These are phyloP conservation scores for Lobosporangium transversale DNA, from an alignment of 192 early-diverging fungal genomes.

Conservation along the genomic window DNA sequence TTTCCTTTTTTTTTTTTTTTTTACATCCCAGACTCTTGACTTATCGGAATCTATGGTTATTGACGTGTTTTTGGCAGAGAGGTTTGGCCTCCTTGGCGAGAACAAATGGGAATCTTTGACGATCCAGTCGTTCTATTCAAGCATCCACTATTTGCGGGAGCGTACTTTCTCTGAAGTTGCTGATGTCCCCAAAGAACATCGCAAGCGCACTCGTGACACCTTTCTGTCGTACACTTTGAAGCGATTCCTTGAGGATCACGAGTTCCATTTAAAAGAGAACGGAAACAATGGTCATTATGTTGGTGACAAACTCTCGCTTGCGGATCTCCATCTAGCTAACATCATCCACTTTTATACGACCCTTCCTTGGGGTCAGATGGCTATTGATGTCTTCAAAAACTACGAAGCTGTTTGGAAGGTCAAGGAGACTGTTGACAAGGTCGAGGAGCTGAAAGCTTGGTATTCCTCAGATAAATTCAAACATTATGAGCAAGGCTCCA, in stretches of 20 bases:
- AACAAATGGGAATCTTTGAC: constrained; percentile 25
- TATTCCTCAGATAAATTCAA: constrained; percentile 10
- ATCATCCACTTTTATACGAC: constrained; percentile 18
- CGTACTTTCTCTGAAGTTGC: background rate
- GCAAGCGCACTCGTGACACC: background rate
- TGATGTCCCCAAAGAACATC: background rate
- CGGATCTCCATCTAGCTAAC: constrained; percentile 32
- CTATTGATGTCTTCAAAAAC: constrained; percentile 8
- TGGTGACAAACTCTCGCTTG: constrained; percentile 33
- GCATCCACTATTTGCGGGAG: constrained; percentile 30
- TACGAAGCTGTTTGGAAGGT: constrained; percentile 27
- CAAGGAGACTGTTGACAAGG: constrained; percentile 28
- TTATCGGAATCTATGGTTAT: constrained; percentile 31
- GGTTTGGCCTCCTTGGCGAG: constrained; percentile 32
- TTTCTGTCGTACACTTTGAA: constrained; percentile 6
- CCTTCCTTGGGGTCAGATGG: constrained; percentile 24
- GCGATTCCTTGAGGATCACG: constrained; percentile 35
- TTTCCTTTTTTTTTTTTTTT: background rate
- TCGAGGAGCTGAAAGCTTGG: constrained; percentile 8
- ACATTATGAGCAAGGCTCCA: constrained; percentile 9
- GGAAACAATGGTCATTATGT: constrained; percentile 46
- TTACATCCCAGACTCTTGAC: constrained; percentile 9
- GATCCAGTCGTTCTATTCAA: constrained; percentile 24
- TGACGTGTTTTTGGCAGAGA: constrained; percentile 24
- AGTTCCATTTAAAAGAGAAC: constrained; percentile 32